Conservation (phyloP, 805 yeast species). For the Priceomyces haplophilus region DNA sequence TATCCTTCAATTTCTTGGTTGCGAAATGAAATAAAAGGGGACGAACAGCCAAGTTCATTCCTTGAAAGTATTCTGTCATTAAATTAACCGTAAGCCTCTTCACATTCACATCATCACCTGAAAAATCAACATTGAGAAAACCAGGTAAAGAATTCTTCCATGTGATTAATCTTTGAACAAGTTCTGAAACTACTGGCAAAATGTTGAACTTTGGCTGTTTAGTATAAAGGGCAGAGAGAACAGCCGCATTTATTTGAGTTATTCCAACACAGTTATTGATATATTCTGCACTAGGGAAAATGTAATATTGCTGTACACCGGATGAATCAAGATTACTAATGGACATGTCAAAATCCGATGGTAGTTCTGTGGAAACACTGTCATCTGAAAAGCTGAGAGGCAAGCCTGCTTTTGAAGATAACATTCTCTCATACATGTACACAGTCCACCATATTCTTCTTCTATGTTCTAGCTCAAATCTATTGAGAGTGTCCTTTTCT, state of each 20-base stretch:
- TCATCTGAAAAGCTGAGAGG: slow-evolving; percentile 79
- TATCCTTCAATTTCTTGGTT: slow-evolving; percentile 56
- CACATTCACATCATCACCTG: slow-evolving; percentile 50
- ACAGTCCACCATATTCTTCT: slow-evolving; percentile 50
- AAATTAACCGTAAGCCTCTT: slow-evolving; percentile 68
- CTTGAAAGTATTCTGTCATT: slow-evolving; percentile 82
- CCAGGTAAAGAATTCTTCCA: slow-evolving; percentile 69
- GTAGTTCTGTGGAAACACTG: slow-evolving; percentile 74
- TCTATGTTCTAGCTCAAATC: slow-evolving; percentile 54
- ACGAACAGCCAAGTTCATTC: slow-evolving; percentile 73
- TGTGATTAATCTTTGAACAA: slow-evolving; percentile 60
- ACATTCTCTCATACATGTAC: slow-evolving; percentile 61
- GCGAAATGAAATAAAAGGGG: slow-evolving; percentile 77
- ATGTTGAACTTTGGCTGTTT: slow-evolving; percentile 75
- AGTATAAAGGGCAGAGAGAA: slow-evolving; percentile 66
- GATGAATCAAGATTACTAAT: slow-evolving; percentile 31
- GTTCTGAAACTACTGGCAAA: slow-evolving; percentile 66
- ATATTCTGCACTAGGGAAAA: slow-evolving; percentile 76
- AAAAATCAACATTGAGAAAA: slow-evolving; percentile 62
- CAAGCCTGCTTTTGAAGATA: slow-evolving; percentile 77
- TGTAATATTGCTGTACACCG: slow-evolving; percentile 62
- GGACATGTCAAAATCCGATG: slow-evolving; percentile 66
- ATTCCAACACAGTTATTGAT: slow-evolving; percentile 74
- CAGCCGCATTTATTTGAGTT: slow-evolving; percentile 74
- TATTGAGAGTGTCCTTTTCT: slow-evolving; percentile 55